phyloP scores from a whole-genome alignment of 2,329 filamentous ascomycete genomes.

The Cyphellophora europaea region DNA sequence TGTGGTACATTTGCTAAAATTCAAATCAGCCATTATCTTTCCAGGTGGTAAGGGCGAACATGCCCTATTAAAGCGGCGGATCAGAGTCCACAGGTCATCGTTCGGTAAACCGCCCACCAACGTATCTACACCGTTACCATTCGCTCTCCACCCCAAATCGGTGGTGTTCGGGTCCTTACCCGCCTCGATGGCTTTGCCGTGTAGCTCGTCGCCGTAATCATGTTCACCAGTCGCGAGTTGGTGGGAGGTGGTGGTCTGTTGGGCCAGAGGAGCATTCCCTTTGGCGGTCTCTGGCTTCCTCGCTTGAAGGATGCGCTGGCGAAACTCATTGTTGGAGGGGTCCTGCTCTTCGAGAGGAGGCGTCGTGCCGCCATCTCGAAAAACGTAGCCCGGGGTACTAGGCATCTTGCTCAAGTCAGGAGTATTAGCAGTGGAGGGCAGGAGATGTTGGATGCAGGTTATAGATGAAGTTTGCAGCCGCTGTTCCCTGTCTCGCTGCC shows the following conservation, averaged over 20 bases:
- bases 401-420: too few relatives aligned
- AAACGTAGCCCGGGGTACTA: slow-evolving; percentile 26
- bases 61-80: slow-evolving; percentile 66
- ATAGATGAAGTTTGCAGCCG: too few relatives aligned
- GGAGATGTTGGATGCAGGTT: too few relatives aligned
- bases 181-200: slow-evolving; percentile 37
- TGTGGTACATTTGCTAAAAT: slow-evolving; percentile 55
- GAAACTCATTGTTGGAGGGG: slow-evolving; percentile 8
- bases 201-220: slow-evolving; percentile 25
- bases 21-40: slow-evolving; percentile 17
- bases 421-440: too few relatives aligned
- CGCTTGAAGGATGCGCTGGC: slow-evolving; percentile 13
- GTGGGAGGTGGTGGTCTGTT: slow-evolving; percentile 32
- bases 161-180: slow-evolving; percentile 48
- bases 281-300: slow-evolving; percentile 11
- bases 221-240: slow-evolving; percentile 34
- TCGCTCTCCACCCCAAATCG: slow-evolving; percentile 54
- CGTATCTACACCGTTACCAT: slow-evolving; percentile 46
- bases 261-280: slow-evolving; percentile 13
- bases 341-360: slow-evolving; percentile 15
- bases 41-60: slow-evolving; percentile 3
- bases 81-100: slow-evolving; percentile 63
- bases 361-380: slow-evolving; percentile 22
- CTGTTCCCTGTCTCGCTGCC: too few relatives aligned
- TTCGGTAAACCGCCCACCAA: slow-evolving; percentile 61